Conservation (phyloP, 2,329 filamentous ascomycete genomes). For the Colletotrichum coccodes region DNA sequence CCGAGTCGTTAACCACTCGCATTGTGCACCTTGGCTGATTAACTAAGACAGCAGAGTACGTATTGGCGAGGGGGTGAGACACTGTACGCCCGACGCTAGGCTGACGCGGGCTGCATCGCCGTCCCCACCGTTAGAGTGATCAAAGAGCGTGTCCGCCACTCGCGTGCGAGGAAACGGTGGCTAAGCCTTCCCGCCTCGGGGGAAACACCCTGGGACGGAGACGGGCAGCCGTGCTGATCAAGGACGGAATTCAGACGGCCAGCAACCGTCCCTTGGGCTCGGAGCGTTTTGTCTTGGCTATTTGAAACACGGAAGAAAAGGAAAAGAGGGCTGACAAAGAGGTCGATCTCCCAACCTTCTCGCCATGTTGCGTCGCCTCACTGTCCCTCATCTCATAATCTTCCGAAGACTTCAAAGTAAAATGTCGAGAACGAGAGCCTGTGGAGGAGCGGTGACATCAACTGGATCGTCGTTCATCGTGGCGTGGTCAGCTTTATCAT, state of each 20-base stretch:
- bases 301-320: slow-evolving; percentile 24
- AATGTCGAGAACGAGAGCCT: neutral
- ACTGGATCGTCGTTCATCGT: neutral
- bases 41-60: neutral
- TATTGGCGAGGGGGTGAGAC: neutral
- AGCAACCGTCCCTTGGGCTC: slow-evolving; percentile 14
- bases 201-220: slow-evolving; percentile 21
- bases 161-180: neutral
- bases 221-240: slow-evolving; percentile 13
- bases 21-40: neutral
- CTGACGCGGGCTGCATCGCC: neutral
- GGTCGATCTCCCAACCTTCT: neutral
- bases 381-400: neutral
- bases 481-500: slow-evolving; percentile 17
- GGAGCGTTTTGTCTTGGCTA: slow-evolving; percentile 31
- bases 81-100: slow-evolving; percentile 26
- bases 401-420: neutral
- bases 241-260: slow-evolving; percentile 9
- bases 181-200: slow-evolving; percentile 20
- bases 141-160: neutral
- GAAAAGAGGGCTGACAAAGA: slow-evolving; percentile 4
- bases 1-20: neutral
- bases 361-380: neutral
- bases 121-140: slow-evolving; percentile 2
- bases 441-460: slow-evolving; percentile 6